Evolutionary conservation across 805 yeast species (phyloP), one percentile per base, ranked within the genome.

Genomic region (Cyberlindnera japonica): DNA sequence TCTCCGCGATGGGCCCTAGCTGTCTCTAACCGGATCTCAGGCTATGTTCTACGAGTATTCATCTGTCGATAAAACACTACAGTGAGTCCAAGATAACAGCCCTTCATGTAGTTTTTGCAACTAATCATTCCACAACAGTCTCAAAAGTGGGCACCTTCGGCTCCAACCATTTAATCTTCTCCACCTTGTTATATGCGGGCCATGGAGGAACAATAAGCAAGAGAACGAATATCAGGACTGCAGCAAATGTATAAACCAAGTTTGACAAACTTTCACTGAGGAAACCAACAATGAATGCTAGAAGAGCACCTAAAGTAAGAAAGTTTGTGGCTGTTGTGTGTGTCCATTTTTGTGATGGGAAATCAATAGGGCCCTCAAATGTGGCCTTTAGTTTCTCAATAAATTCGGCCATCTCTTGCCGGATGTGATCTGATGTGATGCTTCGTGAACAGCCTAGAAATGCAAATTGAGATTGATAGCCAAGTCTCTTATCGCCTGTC

Each of bases 311-410:
- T 11, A 31, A 7, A 12, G 33, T 22, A 14, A 50, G 38, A 13
- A 45, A 4, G 18, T 34, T 15, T 7, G 31, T 27, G 12, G 45
- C 21, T 8, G 32, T n/a, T 10, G 32, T 6, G n/a, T 34, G 35
- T 9, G 48, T 44, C 24, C 23, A 37, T 21, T 29, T 40, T 37
- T 50, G 55, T 13, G 53, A 49, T 8, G 36, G 21, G 33, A 26
- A 50, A 26, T 47, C 50, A 24, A 50, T 50, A 19, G 53, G 50
- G 4, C 55, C 53, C 23, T 50, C 55, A 11, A 47, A 19, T 5
- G 22, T 23, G 5, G 35, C 32, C 30, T 45, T 47, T 22, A 43
- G 9, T 9, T 23, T 28, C 13, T 27, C 16, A 15, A 38, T n/a
- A n/a, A 40, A 16, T 7, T 44, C 38, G 3, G 44, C 33, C 44